Evolutionary conservation across 345 rosid species (phyloP).

Genomic region (Laguncularia racemosa): DNA sequence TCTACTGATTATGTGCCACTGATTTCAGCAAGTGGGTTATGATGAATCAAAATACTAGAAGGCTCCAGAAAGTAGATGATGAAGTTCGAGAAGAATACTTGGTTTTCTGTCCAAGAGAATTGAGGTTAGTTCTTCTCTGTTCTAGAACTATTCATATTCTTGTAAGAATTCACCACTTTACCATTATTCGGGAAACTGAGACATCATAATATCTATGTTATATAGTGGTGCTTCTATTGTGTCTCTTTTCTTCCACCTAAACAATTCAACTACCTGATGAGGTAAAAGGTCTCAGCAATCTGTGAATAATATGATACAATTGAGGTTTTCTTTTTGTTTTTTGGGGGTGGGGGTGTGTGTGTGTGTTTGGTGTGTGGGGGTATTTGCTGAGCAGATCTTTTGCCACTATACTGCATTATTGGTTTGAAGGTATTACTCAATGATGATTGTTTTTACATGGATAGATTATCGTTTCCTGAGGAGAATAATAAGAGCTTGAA

Average conservation of each 20-base stretch:
- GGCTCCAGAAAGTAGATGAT: slow-evolving; percentile 81
- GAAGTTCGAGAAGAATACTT: slow-evolving; percentile 80
- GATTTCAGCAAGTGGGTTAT: slow-evolving; percentile 93
- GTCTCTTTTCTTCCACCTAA: too few species aligned
- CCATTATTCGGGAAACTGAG: too few species aligned
- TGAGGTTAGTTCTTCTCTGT: slow-evolving; percentile 32
- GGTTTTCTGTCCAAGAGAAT: slow-evolving; percentile 66
- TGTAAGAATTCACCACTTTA: too few species aligned
- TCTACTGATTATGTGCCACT: slow-evolving; percentile 1
- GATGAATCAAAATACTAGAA: slow-evolving; percentile 95
- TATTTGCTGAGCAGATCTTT: background rate
- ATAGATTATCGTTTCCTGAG: slow-evolving; percentile 84
- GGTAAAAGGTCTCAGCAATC: too few species aligned
- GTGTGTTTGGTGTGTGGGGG: too few species aligned
- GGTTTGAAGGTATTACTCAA: too few species aligned
- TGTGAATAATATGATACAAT: too few species aligned
- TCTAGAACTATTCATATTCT: background rate
- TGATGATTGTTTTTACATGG: slow-evolving; percentile 4
- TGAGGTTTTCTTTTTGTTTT: too few species aligned
- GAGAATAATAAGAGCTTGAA: slow-evolving; percentile 55
- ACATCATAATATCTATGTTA: too few species aligned
- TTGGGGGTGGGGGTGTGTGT: too few species aligned
- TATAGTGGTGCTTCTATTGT: too few species aligned
- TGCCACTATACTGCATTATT: background rate
- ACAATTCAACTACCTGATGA: too few species aligned